Evolutionary conservation across 2,329 filamentous ascomycete genomes (phyloP).

Genomic region (Paradendryphiella salina): DNA sequence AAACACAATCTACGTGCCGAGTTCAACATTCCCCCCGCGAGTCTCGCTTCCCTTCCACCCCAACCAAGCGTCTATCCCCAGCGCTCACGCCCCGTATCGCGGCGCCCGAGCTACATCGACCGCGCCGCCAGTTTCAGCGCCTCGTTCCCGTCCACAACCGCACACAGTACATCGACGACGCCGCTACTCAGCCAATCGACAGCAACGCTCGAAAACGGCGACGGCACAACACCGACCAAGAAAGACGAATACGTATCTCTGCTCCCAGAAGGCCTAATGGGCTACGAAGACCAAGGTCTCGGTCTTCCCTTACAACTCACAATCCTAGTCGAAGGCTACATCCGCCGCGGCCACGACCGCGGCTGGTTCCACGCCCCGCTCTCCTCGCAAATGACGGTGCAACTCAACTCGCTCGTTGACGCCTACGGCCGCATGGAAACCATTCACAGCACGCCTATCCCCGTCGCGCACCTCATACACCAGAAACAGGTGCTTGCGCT

Average conservation of each 20-base stretch:
- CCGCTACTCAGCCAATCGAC: constrained; percentile 27
- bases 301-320: constrained; percentile 64
- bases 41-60: constrained; percentile 26
- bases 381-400: constrained; percentile 60
- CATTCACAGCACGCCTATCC: constrained; percentile 65
- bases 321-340: constrained; percentile 63
- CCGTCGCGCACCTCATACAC: constrained; percentile 67
- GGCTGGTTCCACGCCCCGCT: constrained; percentile 65
- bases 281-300: constrained; percentile 61
- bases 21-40: constrained; percentile 54
- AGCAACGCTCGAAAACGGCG: constrained; percentile 27
- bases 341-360: constrained; percentile 59
- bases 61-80: constrained; percentile 20
- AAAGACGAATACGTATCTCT: constrained; percentile 57
- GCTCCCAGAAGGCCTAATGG: constrained; percentile 55
- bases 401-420: constrained; percentile 60
- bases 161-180: constrained; percentile 20
- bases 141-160: constrained; percentile 1
- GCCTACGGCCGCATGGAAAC: constrained; percentile 68
- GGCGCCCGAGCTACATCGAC: constrained; percentile 38
- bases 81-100: constrained; percentile 21
- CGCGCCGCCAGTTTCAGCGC: constrained; percentile 7
- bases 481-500: constrained; percentile 66
- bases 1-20: constrained; percentile 67
- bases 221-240: constrained; percentile 38